Conservation (phyloP, 1,284 basidiomycete species). For the Sutorius eximius region DNA sequence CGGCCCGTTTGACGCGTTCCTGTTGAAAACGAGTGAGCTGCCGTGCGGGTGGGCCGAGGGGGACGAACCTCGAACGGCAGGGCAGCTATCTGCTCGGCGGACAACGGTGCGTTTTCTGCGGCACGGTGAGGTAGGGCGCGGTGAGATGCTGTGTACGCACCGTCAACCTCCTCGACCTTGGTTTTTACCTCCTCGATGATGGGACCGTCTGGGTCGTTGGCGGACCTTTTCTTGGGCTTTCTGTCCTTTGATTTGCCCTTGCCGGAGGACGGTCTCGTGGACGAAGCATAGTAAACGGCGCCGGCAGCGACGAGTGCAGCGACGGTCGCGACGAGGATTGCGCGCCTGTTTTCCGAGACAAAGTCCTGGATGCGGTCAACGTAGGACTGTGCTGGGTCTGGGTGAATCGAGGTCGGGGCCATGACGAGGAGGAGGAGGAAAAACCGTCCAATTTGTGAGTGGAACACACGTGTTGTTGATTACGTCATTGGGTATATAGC, state of each 20-base stretch:
- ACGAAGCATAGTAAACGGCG: slow-evolving; percentile 73
- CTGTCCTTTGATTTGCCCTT: slow-evolving; percentile 55
- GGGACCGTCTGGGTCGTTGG: slow-evolving; percentile 60
- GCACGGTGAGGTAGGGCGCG: neutral
- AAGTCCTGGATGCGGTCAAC: slow-evolving; percentile 69
- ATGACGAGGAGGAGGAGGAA: slow-evolving; percentile 7
- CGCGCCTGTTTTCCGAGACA: slow-evolving; percentile 73
- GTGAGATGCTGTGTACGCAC: slow-evolving; percentile 23
- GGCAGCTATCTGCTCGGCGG: slow-evolving; percentile 55
- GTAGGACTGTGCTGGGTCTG: slow-evolving; percentile 39
- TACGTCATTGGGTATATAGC: slow-evolving; percentile 26
- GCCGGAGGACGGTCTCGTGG: slow-evolving; percentile 37
- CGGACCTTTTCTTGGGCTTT: slow-evolving; percentile 56
- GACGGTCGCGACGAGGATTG: slow-evolving; percentile 65
- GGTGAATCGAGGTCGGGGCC: slow-evolving; percentile 21
- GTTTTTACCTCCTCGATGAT: slow-evolving; percentile 70
- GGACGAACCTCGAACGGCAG: slow-evolving; percentile 54
- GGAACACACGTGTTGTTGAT: slow-evolving; percentile 19
- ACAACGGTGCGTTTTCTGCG: slow-evolving; percentile 43
- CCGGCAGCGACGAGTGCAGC: slow-evolving; percentile 74
- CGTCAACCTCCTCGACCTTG: slow-evolving; percentile 40
- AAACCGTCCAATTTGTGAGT: slow-evolving; percentile 7
- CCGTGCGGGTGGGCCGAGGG: neutral
- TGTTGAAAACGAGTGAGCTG: slow-evolving; percentile 33
- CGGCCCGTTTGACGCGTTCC: slow-evolving; percentile 78